Base-by-base conservation (phyloP, 1,284 basidiomycete species). In the Malassezia pachydermatis region DNA sequence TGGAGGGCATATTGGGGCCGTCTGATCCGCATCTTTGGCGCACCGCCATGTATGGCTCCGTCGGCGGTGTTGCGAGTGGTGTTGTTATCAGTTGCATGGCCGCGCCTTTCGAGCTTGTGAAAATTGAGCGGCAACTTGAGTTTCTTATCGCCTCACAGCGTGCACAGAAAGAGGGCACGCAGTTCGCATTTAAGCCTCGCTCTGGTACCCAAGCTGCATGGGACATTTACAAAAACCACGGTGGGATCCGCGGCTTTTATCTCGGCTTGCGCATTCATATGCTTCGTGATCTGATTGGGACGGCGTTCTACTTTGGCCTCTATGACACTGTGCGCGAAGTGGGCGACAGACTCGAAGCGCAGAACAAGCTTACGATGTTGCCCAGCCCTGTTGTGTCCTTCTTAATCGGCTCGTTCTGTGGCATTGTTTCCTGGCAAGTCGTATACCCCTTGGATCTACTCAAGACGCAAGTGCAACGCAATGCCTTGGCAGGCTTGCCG, bases 381-480 rank as follows among this genome's bases (percentile, higher is more conserved):
- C 68, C 68, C 0, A 46, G 40, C 0, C 66, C 68, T 0, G 59
- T 68, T 7, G 57, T 71, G 4, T 67, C 67, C 9, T 71, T 71
- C 51, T 30, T 68, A 1, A 60, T 62, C 8, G 68, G 68, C 11
- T 67, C 65, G 1, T 49, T 57, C 5, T 62, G 67, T 1, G 68
- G 68, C 9, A 71, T 71, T 25, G 23, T 63, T 2, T 60, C 57
- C 1, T 71, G 68, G 68, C 52, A 70, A 24, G 54, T 65, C 22
- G 58, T 69, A 36, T 72, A 73, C 41, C 70, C 69, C 0, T 55
- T 74, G 13, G 71, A 60, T 60, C 85, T 88, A 44, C 85, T 92
- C 48, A 94, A 94, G 75, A 92, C 88, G 0, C 88, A 89, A 68
- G 78, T 90, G 28, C 88, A 94, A 69, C 84, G 89, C 65, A 81